Evolutionary conservation across 164 flowering plant species (phyloP), one percentile per base, ranked within the genome.

Genomic region (Stephania japonica): DNA sequence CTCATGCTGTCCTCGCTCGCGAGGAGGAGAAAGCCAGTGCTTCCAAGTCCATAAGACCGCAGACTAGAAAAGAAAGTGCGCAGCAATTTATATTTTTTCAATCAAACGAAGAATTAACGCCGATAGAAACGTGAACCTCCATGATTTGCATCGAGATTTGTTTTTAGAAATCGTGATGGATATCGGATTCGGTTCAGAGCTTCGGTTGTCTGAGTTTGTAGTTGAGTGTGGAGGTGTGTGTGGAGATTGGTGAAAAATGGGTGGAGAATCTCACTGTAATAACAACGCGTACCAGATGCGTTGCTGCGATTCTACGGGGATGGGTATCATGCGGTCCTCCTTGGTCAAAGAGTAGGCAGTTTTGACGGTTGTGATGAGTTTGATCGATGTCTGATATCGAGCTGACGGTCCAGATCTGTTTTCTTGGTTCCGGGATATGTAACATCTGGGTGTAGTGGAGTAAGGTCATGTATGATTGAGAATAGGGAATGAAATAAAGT

Each of bases 1-100:
- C 41, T 65, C 75, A 27, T 73, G 65, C 44, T 21, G 70, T 68
- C 71, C 63, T 59, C 75, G 67, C 70, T 26, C 53, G 14, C 65
- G 70, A 73, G 70, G 75, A 56, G 70, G 61, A 65, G 53, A 32
- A 66, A 47, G 42, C 27, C 24, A 67, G 43, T 18, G 23, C 43
- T 38, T 67, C 43, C 9, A 67, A 19, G 21, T 71, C 42, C 73
- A 71, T 61, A 71, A 42, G 73, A 71, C 73, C 32, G 67, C 21
- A 32, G 73, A 21, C 13, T 56, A 56, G 8, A n/a, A 19, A 56
- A 56, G 50, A 56, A 56, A 14, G n/a, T 56, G 18, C 18, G 6
- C 7, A 14, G 4, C 18, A 3, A 56, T 56, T 56, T 16, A 7
- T 24, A 65, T 32, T 32, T 32, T 32, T 32, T 32, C 38, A 32